Evolutionary conservation across 169 alveolate genomes (phyloP).

Genomic region (Eimeria acervulina): DNA sequence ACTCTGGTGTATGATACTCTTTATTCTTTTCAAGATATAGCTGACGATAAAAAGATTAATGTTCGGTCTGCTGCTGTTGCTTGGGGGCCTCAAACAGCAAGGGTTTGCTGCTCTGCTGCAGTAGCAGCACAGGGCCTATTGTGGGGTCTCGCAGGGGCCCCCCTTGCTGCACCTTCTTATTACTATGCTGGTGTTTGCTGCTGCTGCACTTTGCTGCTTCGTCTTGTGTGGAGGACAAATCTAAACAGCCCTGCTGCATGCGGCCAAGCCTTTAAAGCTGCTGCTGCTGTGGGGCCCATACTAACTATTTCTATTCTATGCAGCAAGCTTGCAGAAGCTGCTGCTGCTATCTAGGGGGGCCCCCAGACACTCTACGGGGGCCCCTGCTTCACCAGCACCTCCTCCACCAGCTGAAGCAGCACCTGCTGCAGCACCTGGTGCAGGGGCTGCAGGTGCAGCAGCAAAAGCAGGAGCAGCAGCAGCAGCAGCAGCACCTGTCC

Average conservation of each 20-base stretch:
- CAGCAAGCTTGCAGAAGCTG: neutral
- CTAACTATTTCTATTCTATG: neutral
- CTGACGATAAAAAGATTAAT: constrained; percentile 93
- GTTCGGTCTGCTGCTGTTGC: constrained; percentile 95
- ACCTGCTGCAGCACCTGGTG: too few species aligned
- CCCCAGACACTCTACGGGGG: neutral
- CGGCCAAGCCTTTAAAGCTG: constrained; percentile 3
- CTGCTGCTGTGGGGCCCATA: constrained; percentile 23
- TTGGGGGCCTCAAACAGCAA: constrained; percentile 85
- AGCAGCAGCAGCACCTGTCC: neutral
- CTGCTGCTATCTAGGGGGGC: neutral
- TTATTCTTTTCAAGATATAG: constrained; percentile 96
- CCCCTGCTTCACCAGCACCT: neutral
- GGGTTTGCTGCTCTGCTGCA: neutral
- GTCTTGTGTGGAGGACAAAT: neutral
- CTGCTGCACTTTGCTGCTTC: neutral
- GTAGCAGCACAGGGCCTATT: neutral
- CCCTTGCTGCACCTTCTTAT: neutral
- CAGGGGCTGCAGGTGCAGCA: too few species aligned
- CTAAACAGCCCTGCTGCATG: constrained; percentile 45
- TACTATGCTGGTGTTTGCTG: neutral
- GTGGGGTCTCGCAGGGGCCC: constrained; percentile 41
- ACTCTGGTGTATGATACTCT: constrained; percentile 96
- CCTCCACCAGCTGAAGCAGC: neutral
- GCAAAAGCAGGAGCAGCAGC: neutral